Evolutionary conservation across 2,329 filamentous ascomycete species (phyloP), one percentile per base, ranked within the genome.

Genomic region (Trichophyton simii): DNA sequence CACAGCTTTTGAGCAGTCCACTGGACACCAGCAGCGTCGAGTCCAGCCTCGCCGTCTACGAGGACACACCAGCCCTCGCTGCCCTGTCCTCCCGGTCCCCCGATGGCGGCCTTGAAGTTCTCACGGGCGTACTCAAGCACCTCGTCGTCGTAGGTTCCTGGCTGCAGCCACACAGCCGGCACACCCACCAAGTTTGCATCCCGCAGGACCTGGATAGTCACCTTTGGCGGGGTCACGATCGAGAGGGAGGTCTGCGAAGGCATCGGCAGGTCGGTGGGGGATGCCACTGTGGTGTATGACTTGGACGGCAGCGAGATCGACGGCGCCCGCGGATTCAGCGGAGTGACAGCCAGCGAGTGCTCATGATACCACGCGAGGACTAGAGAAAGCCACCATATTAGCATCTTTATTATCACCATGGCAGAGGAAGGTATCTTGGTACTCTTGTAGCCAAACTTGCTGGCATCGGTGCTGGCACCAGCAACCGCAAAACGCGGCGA

Each of bases 371-470:
- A 97, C 13, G 83, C 83, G 71, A 96, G 89, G 66, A 97, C 91
- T 95, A 11, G n/a, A 11, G n/a, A 64, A 36, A 28, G 13, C 34
- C n/a, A n/a, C n/a, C 11, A n/a, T 7, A 18, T 44, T 3, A 44
- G 41, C 1, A 44, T 44, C 15, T 3, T 18, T 5, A 7, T 44
- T 4, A 18, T 20, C 1, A 34, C n/a, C 13, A 20, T 15, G 25
- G 28, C 9, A 15, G 20, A 54, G 22, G 28, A 13, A 13, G 34
- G 34, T 38, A 38, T 9, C 34, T 38, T 25, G n/a, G n/a, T 74
- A 91, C 91, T 85, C 78, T 90, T 91, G 75, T 96, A 87, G 25
- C 94, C 92, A 70, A 88, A 96, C 74, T 96, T 96, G 71, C 80
- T 78, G 46, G 87, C 80, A 75, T 95, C 90, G 59, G 88, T 88